Evolutionary conservation across 148 eudicot genomes (phyloP).

Genomic region (Tetragonia tetragonoides): DNA sequence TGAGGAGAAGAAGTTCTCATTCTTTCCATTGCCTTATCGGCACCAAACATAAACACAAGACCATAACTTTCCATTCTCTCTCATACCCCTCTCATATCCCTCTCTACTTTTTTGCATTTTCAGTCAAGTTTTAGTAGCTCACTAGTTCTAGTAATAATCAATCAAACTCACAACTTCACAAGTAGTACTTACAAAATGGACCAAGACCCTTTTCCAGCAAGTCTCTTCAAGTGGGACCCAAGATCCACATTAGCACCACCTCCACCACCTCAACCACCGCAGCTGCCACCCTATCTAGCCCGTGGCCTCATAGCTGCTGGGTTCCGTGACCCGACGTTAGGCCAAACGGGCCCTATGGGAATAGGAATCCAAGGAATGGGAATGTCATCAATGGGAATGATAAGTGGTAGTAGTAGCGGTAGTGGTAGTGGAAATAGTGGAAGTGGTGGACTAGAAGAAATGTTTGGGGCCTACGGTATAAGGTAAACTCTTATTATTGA

Average conservation of each 20-base stretch:
- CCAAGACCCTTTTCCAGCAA: slow-evolving; percentile 67
- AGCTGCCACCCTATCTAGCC: slow-evolving; percentile 22
- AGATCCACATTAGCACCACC: slow-evolving; percentile 22
- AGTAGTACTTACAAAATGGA: slow-evolving; percentile 45
- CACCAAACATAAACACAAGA: slow-evolving; percentile 26
- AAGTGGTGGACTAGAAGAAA: slow-evolving; percentile 63
- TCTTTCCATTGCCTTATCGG: slow-evolving; percentile 28
- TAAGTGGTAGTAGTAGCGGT: not conserved
- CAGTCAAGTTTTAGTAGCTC: not conserved
- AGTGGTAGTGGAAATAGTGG: slow-evolving; percentile 6
- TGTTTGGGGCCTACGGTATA: slow-evolving; percentile 78
- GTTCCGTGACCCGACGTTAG: not conserved
- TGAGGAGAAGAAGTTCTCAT: not conserved
- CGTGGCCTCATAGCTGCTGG: slow-evolving; percentile 23
- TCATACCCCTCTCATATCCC: slow-evolving; percentile 21
- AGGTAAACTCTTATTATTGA: slow-evolving; percentile 29
- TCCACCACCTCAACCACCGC: slow-evolving; percentile 22
- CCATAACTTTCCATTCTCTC: slow-evolving; percentile 8
- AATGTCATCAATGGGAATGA: slow-evolving; percentile 8
- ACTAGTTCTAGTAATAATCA: not conserved
- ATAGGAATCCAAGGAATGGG: slow-evolving; percentile 26
- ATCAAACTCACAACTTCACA: not conserved
- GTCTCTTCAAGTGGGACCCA: slow-evolving; percentile 78
- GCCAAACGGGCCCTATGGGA: not conserved
- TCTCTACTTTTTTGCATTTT: not conserved